A percentile compares a stretch with the other conserved stretches of the same genome.
These are phyloP conservation scores for Pichia nakasei DNA, from an alignment of 805 yeast species.

Conservation along the genomic window DNA sequence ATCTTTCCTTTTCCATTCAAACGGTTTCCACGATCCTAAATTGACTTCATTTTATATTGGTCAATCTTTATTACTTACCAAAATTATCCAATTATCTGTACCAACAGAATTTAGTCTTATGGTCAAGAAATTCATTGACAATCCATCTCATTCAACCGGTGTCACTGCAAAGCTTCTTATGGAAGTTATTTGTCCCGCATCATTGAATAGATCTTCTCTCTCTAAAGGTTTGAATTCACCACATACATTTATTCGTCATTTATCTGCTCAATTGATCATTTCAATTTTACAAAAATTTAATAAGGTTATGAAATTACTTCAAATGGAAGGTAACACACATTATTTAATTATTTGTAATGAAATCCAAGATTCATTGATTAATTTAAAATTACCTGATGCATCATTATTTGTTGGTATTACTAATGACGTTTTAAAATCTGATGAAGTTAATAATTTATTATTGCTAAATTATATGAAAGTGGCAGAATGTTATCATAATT, in stretches of 20 bases:
- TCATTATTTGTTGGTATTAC: conserved; percentile 34
- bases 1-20: conserved; percentile 43
- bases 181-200: conserved; percentile 57
- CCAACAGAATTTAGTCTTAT: conserved; percentile 31
- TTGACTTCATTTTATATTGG: conserved; percentile 79
- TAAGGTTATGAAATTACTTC: conserved; percentile 23
- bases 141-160: conserved; percentile 2
- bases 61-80: conserved; percentile 51
- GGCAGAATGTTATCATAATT: conserved; percentile 18
- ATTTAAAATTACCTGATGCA: conserved; percentile 40
- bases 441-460: conserved; percentile 36
- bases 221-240: conserved; percentile 49
- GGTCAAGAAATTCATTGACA: conserved; percentile 8
- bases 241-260: conserved; percentile 46
- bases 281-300: conserved; percentile 47
- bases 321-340: conserved; percentile 12
- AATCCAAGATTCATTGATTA: conserved; percentile 17
- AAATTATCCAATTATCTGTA: conserved; percentile 47
- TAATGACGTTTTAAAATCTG: conserved; percentile 27
- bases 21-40: conserved; percentile 72
- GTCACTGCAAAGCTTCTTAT: conserved; percentile 26
- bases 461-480: conserved; percentile 39
- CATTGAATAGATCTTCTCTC: conserved; percentile 49
- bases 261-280: conserved; percentile 51
- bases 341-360: conserved; percentile 14